phyloP scores from a whole-genome alignment of 1,284 basidiomycete species.

The Sanguinoderma infundibulare region DNA sequence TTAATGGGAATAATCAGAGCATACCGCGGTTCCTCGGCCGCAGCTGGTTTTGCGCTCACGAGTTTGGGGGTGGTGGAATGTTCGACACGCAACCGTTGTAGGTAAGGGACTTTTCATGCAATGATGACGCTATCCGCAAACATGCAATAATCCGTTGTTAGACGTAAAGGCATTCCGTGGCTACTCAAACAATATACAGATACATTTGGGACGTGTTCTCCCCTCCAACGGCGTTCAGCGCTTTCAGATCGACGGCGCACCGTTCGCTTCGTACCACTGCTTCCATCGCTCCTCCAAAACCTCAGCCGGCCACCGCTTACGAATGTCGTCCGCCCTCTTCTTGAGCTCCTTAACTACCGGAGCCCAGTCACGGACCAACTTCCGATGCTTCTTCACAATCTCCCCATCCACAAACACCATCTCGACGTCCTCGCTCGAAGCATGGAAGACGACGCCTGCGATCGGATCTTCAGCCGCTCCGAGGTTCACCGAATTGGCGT shows the following conservation, averaged over 20 bases:
- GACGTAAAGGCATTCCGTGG: neutral
- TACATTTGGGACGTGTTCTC: neutral
- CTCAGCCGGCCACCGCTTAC: slow-evolving; percentile 45
- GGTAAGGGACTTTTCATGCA: neutral
- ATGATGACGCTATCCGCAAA: no score
- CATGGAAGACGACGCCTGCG: slow-evolving; percentile 37
- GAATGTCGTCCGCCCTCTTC: slow-evolving; percentile 54
- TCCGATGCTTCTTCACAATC: slow-evolving; percentile 35
- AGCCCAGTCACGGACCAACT: slow-evolving; percentile 34
- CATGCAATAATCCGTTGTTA: neutral
- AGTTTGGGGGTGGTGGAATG: neutral
- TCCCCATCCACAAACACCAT: slow-evolving; percentile 40
- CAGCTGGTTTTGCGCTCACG: neutral
- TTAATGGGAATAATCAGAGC: slow-evolving; percentile 14
- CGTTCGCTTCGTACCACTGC: slow-evolving; percentile 28
- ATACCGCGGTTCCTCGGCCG: neutral
- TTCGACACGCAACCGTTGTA: neutral
- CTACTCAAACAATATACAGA: neutral
- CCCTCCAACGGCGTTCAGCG: neutral
- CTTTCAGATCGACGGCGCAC: slow-evolving; percentile 14
- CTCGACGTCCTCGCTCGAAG: slow-evolving; percentile 38
- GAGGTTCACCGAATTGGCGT: slow-evolving; percentile 36
- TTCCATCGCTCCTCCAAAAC: slow-evolving; percentile 31
- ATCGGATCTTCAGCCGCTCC: slow-evolving; percentile 35
- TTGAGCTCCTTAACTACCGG: slow-evolving; percentile 43